Evolutionary conservation across 345 rosid species (phyloP), one percentile per base, ranked within the genome.

Genomic region (Raphanus raphanistrum): DNA sequence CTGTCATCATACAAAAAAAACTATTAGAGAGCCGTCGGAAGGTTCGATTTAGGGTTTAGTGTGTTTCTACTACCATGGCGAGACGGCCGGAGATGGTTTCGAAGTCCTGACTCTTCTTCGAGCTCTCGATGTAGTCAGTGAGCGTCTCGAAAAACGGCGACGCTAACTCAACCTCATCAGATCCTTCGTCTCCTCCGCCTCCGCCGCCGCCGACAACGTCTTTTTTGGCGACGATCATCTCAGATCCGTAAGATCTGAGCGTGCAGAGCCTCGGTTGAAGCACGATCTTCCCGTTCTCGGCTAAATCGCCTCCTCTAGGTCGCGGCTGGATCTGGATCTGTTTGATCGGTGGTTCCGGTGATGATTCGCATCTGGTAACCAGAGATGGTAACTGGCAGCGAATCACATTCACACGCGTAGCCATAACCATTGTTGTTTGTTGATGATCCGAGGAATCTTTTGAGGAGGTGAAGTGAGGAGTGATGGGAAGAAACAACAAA

Each of bases 71-170:
- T 21, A 90, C 97, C 97, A 94, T 94, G 13, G 97, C 97, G 15
- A 94, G 87, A 38, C 98, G 85, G 12, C 98, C 98, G 0, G 95
- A 89, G 79, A 94, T 86, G 67, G 90, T 94, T 86, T 94, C 98
- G 10, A 94, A 87, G 63, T 94, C 95, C 0, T 84, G 97, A 71
- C 97, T 94, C 82, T 90, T 90, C 86, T 85, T 88, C 15, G 94
- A 85, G 82, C 97, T 94, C 74, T 94, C 98, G 0, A 94, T 88
- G 76, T 94, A 94, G 74, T 90, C 94, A 36, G 96, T 90, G 63
- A 92, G 79, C 0, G 85, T 86, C 77, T 88, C 95, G 25, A 92
- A 92, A 75, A 92, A 92, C 50, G 91, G 85, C 7, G 91, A 82
- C 50, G 80, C 84, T 55, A 76, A 82, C 38, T 71, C 83, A 2